Percentiles rank a stretch among this genome's conserved stretches.
Conservation (phyloP, 2,329 filamentous ascomycete species). For the Aspergillus viridinutans region DNA sequence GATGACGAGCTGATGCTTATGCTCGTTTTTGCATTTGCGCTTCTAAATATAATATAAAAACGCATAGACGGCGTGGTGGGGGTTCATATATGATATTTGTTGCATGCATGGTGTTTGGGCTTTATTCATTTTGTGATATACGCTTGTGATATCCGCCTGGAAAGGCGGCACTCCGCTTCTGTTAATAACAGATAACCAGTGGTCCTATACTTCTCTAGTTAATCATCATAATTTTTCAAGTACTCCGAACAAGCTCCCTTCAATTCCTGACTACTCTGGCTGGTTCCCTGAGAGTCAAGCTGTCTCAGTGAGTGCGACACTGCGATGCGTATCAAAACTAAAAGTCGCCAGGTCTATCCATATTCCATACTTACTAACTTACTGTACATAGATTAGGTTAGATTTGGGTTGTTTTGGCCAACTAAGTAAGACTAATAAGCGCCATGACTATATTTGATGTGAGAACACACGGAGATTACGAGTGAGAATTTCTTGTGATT, state of each 20-base stretch:
- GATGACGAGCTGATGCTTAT: neutral
- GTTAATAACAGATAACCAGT: neutral
- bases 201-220: neutral
- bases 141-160: slow-evolving; percentile 2
- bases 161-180: neutral
- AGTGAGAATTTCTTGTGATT: too few species aligned
- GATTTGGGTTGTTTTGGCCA: too few species aligned
- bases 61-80: slow-evolving; percentile 5
- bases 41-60: neutral
- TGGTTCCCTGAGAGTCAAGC: too few species aligned
- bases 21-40: neutral
- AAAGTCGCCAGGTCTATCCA: too few species aligned
- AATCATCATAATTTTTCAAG: neutral
- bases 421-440: too few species aligned
- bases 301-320: too few species aligned
- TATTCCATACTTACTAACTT: too few species aligned
- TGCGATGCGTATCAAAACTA: too few species aligned
- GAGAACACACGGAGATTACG: too few species aligned
- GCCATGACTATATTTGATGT: too few species aligned
- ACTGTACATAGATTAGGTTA: too few species aligned
- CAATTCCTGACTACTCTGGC: too few species aligned
- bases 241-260: neutral
- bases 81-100: neutral
- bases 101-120: slow-evolving; percentile 12
- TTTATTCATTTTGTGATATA: slow-evolving; percentile 1